Conservation (phyloP, 2,329 filamentous ascomycete genomes). For the Hypoxylon sp. region DNA sequence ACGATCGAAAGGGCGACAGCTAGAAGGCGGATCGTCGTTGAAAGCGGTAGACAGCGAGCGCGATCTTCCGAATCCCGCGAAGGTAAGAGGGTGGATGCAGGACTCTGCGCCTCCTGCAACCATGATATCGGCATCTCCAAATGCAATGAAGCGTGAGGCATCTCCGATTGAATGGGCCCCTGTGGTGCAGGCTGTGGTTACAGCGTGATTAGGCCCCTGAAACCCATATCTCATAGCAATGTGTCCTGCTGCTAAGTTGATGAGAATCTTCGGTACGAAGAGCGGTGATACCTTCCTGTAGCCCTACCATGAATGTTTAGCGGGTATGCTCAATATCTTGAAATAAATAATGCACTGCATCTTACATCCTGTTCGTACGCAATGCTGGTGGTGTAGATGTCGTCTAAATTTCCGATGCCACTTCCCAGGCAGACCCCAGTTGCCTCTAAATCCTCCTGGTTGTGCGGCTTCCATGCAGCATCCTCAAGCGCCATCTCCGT, state of each 20-base stretch:
- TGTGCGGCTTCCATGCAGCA: constrained; percentile 78
- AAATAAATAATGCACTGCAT: background rate
- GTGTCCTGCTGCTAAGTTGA: constrained; percentile 95
- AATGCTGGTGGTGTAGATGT: constrained; percentile 86
- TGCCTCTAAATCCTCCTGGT: constrained; percentile 73
- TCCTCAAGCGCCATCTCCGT: constrained; percentile 87
- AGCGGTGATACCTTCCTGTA: constrained; percentile 93
- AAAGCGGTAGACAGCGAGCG: constrained; percentile 86
- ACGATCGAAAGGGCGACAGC: constrained; percentile 89
- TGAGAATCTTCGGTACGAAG: constrained; percentile 92
- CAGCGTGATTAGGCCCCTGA: constrained; percentile 90
- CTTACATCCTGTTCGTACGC: constrained; percentile 79
- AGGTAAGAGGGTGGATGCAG: constrained; percentile 93
- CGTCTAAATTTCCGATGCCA: constrained; percentile 93
- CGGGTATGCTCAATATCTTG: constrained; percentile 10
- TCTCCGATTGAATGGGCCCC: constrained; percentile 96
- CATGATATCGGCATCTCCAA: constrained; percentile 94
- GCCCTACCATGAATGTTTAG: constrained; percentile 67
- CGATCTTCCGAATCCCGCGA: constrained; percentile 90
- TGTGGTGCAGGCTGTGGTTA: constrained; percentile 95
- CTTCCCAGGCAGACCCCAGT: constrained; percentile 95
- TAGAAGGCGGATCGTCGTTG: constrained; percentile 77
- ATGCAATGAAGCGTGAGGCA: constrained; percentile 90
- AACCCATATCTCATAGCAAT: constrained; percentile 94
- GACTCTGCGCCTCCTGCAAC: constrained; percentile 95